A percentile compares a stretch with the other conserved stretches of the same genome.
These are phyloP conservation scores for Aeschynomene evenia DNA, from an alignment of 306 rosid genomes.

Conservation along the genomic window DNA sequence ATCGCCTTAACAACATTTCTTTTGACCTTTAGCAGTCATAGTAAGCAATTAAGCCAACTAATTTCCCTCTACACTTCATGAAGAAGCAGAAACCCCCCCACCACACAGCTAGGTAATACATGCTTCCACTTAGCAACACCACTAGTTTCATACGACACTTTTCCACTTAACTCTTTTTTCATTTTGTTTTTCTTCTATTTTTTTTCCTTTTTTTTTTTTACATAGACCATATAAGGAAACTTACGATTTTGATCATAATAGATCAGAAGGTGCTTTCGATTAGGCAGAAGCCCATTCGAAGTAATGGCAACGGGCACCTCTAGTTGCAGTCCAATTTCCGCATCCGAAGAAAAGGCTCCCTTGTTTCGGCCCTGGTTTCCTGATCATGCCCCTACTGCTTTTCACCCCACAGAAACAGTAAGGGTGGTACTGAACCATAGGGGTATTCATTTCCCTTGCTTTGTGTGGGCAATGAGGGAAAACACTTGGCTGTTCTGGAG, in stretches of 20 bases:
- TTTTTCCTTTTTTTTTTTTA: constrained; percentile 12
- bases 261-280: constrained; percentile 41
- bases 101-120: constrained; percentile 44
- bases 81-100: constrained; percentile 57
- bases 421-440: constrained; percentile 52
- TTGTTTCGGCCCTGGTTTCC: constrained; percentile 85
- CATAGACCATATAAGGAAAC: constrained; percentile 44
- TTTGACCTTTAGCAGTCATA: constrained; percentile 37
- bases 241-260: constrained; percentile 32
- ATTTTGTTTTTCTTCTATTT: background rate
- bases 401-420: constrained; percentile 82
- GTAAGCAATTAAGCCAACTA: constrained; percentile 48
- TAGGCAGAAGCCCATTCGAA: constrained; percentile 81
- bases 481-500: constrained; percentile 43
- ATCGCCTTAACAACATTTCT: constrained; percentile 42
- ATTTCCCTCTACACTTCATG: constrained; percentile 45
- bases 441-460: constrained; percentile 50
- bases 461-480: constrained; percentile 52
- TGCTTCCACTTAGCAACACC: constrained; percentile 55
- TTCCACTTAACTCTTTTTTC: constrained; percentile 21
- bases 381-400: constrained; percentile 65
- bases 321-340: constrained; percentile 76
- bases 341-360: constrained; percentile 85
- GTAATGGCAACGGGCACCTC: constrained; percentile 87
- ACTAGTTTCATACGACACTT: constrained; percentile 44